These are phyloP conservation scores for Bacidia gigantensis DNA, from an alignment of 495 filamentous ascomycete genomes.

Conservation along the genomic window DNA sequence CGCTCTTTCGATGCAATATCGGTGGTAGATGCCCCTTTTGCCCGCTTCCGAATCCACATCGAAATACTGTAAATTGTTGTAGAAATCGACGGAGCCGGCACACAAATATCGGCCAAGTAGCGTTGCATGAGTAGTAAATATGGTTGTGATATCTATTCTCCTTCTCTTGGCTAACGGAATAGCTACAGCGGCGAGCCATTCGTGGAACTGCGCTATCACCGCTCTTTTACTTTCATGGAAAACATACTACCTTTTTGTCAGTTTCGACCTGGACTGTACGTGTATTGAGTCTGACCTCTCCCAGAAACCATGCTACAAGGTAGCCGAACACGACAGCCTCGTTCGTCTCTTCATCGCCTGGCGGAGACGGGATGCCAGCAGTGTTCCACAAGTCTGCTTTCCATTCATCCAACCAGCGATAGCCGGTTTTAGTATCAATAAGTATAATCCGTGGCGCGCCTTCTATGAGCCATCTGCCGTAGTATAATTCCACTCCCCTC, in stretches of 20 bases:
- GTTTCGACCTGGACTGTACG: constrained; percentile 5
- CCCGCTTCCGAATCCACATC: constrained; percentile 94
- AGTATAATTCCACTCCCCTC: constrained; percentile 78
- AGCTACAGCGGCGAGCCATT: constrained; percentile 96
- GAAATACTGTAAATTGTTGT: constrained; percentile 96
- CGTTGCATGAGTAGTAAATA: constrained; percentile 97
- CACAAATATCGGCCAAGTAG: constrained; percentile 91
- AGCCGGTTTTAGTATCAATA: constrained; percentile 89
- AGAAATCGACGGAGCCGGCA: constrained; percentile 95
- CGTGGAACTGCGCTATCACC: constrained; percentile 95
- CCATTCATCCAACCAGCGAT: constrained; percentile 88
- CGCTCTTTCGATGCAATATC: constrained; percentile 94
- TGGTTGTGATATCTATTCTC: constrained; percentile 91
- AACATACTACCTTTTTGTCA: constrained; percentile 52
- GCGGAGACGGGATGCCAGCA: constrained; percentile 82
- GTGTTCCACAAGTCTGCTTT: constrained; percentile 90
- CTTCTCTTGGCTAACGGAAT: constrained; percentile 84
- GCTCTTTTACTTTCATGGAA: constrained; percentile 80
- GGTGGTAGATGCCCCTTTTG: constrained; percentile 95
- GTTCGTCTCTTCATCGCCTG: constrained; percentile 87
- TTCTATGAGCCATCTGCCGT: constrained; percentile 95
- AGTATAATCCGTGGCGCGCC: constrained; percentile 86
- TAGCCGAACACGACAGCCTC: constrained; percentile 98
- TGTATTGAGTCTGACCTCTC: constrained; percentile 53
- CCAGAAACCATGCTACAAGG: constrained; percentile 92